Base-by-base conservation (phyloP, 2,329 filamentous ascomycete species). In the Aschersonia sp. region DNA sequence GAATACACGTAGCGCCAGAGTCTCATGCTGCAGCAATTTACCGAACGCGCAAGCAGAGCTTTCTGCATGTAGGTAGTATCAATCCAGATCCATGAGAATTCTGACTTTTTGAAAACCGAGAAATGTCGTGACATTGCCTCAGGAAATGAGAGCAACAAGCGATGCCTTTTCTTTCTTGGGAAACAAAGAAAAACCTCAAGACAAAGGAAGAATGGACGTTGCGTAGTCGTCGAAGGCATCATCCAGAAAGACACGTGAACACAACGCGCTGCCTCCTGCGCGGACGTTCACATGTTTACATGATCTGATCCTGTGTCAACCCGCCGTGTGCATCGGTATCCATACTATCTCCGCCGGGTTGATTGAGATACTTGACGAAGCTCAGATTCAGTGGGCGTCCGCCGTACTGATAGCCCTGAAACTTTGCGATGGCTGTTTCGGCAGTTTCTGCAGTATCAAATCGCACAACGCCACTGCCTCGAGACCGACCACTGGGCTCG, bases 281-380 rank as follows among this genome's bases (percentile, higher is more conserved):
- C 40, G 3, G 12, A 9, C 7, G 9, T 6, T n/a, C 20, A n/a
- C n/a, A 9, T n/a, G 5, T 43, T 48, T 70, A 97, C 89, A 97
- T 95, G 68, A 97, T 96, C 72, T 97, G 89, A 62, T 97, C 91
- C 68, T 97, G 92, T n/a, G 89, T 94, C 61, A 94, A 69, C 51
- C 83, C 84, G 46, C 74, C 78, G 48, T 77, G 75, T 54, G 85
- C 78, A 52, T 88, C 81, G 35, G 82, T 86, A 55, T 96, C 89
- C 88, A 96, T 95, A 56, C 73, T 76, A 53, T 89, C 84, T 53
- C 68, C 71, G 45, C 73, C 73, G 41, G 78, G 75, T 47, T 78
- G 73, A 61, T 84, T 91, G 54, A 86, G 72, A 67, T 97, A 97
- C 67, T 92, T 94, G 71, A 96, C 91, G 61, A 86, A 97, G 64